Base-by-base conservation (phyloP, 768 basidiomycete species). In the Rhizopogon rudus region DNA sequence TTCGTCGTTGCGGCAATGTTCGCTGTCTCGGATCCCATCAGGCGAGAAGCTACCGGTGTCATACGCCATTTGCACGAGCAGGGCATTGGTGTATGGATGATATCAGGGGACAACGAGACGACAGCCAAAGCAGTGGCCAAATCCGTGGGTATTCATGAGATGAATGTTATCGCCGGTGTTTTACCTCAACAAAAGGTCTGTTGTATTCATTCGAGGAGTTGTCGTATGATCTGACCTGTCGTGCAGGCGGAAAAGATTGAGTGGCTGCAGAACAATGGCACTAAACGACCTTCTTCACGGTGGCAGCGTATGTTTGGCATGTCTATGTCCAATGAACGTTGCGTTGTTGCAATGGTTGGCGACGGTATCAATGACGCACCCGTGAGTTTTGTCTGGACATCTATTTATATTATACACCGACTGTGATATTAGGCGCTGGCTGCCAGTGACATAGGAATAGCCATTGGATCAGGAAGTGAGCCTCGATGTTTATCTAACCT, bases 171-270 rank as follows among this genome's bases (percentile, higher is more conserved):
- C 52, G 91, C 90, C 17, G 88, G 85, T 0, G 89, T 91, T 0
- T 75, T 93, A 3, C 92, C 92, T 3, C 85, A 90, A 44, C 86
- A 89, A 61, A 94, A 94, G 74, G 86, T 82, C 48, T 45, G 69
- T 46, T 7, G 1, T 33, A 31, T 3, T 17, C 20, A 42, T 4
- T 12, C 8, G 10, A 17, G 6, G 31, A n/a, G 28, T 17, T 17
- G 1, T 33, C n/a, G 17, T 1, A 12, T 31, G 17, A 33, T 46
- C 39, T 67, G 62, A 39, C 53, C 46, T 37, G 41, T 52, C 13
- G 8, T 35, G 5, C 33, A 74, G 81, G 82, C 84, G 0, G 75
- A 84, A 62, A 85, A 20, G 20, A 20, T 20, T 20, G 20, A 20
- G 20, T 20, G 20, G 20, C 20, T 20, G 20, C 20, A 20, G 57